A percentile compares a stretch with the other conserved stretches of the same genome.
These are phyloP conservation scores for Pseudopyrenochaeta lycopersici DNA, from an alignment of 2,329 filamentous ascomycete genomes.

Conservation along the genomic window DNA sequence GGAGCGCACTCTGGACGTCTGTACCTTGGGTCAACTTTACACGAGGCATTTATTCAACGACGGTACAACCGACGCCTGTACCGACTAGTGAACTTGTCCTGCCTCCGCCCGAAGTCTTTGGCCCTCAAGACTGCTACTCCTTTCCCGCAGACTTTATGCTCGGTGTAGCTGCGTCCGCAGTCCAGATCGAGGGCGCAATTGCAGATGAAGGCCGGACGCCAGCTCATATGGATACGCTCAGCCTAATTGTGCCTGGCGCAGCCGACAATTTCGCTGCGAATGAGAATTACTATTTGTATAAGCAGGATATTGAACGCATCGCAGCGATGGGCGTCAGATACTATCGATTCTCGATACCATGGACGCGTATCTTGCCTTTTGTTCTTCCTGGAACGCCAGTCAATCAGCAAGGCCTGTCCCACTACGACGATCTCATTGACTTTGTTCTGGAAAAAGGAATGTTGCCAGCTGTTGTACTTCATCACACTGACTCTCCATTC, in stretches of 20 bases:
- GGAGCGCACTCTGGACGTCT: conserved; percentile 49
- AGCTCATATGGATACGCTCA: conserved; percentile 25
- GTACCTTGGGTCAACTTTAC: conserved; percentile 50
- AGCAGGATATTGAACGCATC: conserved; percentile 64
- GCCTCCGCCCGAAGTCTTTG: conserved; percentile 63
- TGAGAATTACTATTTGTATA: conserved; percentile 65
- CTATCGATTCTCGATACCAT: conserved; percentile 63
- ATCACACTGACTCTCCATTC: conserved; percentile 61
- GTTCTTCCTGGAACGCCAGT: conserved; percentile 60
- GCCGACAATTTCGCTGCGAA: conserved; percentile 48
- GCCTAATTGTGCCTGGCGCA: conserved; percentile 12
- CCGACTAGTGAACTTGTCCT: conserved; percentile 64
- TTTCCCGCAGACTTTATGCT: conserved; percentile 59
- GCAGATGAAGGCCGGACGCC: conserved; percentile 42
- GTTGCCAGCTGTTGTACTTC: conserved; percentile 58
- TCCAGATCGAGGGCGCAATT: conserved; percentile 42
- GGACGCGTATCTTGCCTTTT: conserved; percentile 64
- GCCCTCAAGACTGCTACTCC: conserved; percentile 58
- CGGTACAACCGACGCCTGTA: conserved; percentile 64
- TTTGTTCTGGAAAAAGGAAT: conserved; percentile 61
- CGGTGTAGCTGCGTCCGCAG: conserved; percentile 37
- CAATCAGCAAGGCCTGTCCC: conserved; percentile 60
- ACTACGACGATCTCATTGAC: conserved; percentile 65
- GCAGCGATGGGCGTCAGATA: conserved; percentile 62
- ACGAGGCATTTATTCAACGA: conserved; percentile 57